Conservation (phyloP, 106 monocot species). For the Hemerocallis citrina region DNA sequence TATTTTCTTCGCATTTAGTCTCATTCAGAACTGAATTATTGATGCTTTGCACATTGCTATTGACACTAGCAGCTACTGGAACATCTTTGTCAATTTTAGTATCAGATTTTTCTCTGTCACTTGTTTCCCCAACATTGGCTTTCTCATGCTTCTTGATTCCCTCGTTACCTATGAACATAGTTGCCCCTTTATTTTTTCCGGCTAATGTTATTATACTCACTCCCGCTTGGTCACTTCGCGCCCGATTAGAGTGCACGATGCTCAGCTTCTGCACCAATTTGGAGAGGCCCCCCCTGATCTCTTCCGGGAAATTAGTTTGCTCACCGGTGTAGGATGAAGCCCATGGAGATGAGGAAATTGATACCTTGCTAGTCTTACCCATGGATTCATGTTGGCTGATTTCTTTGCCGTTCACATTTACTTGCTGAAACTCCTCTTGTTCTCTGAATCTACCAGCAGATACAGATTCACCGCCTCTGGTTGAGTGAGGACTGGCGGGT, state of each 20-base stretch:
- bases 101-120: neutral
- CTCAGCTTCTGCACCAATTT: conserved; percentile 28
- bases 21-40: conserved; percentile 54
- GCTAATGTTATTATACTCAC: conserved; percentile 63
- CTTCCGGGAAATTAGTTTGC: conserved; percentile 17
- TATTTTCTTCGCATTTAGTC: conserved; percentile 19
- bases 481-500: neutral
- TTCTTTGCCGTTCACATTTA: neutral
- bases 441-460: neutral
- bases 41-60: conserved; percentile 63
- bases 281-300: conserved; percentile 44
- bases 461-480: neutral
- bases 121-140: neutral
- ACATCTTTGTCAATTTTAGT: neutral
- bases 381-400: neutral
- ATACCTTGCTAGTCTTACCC: conserved; percentile 16
- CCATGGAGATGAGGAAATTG: conserved; percentile 18
- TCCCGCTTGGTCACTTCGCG: conserved; percentile 17
- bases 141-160: neutral
- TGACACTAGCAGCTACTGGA: conserved; percentile 20
- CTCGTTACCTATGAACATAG: conserved; percentile 34
- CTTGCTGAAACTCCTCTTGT: neutral
- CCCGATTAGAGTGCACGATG: conserved; percentile 7
- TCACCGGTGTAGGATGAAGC: conserved; percentile 2
- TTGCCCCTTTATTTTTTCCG: conserved; percentile 74